Conservation (phyloP, 192 early-diverging fungal species). For the Coemansia sp. region DNA sequence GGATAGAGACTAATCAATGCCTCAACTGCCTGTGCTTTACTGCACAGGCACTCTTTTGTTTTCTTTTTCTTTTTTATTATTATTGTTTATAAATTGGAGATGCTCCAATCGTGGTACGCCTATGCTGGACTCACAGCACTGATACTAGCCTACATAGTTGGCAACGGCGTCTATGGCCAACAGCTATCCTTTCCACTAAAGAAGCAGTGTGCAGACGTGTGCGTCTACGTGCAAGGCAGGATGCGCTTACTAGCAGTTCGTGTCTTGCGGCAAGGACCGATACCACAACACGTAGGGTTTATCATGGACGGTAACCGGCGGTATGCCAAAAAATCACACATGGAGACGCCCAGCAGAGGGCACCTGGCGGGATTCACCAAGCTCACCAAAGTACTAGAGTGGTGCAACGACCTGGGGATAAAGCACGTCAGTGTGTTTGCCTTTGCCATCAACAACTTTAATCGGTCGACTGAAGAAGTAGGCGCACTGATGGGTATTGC, state of each 20-base stretch:
- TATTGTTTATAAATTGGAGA: not conserved
- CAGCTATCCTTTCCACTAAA: slow-evolving; percentile 10
- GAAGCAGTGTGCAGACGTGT: slow-evolving; percentile 18
- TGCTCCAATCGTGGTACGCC: slow-evolving; percentile 8
- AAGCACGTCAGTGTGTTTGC: slow-evolving; percentile 92
- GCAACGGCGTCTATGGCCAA: slow-evolving; percentile 12
- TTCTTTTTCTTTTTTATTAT: not conserved
- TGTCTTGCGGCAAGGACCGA: slow-evolving; percentile 67
- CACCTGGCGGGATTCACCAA: slow-evolving; percentile 82
- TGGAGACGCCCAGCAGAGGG: slow-evolving; percentile 63
- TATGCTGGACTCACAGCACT: not conserved
- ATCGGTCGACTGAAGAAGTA: slow-evolving; percentile 84
- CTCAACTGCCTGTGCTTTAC: not conserved
- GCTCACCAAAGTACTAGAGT: slow-evolving; percentile 84
- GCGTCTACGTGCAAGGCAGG: not conserved
- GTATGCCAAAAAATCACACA: slow-evolving; percentile 70
- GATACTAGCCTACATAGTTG: slow-evolving; percentile 14
- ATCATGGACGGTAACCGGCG: slow-evolving; percentile 99
- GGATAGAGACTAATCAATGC: not conserved
- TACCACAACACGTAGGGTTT: slow-evolving; percentile 92
- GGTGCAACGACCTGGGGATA: slow-evolving; percentile 87
- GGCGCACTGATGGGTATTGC: slow-evolving; percentile 83
- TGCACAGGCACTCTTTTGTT: not conserved
- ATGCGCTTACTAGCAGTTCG: slow-evolving; percentile 20
- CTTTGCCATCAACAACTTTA: slow-evolving; percentile 99